Conservation (phyloP, 257 asterid species). For the Galeopsis tetrahit region DNA sequence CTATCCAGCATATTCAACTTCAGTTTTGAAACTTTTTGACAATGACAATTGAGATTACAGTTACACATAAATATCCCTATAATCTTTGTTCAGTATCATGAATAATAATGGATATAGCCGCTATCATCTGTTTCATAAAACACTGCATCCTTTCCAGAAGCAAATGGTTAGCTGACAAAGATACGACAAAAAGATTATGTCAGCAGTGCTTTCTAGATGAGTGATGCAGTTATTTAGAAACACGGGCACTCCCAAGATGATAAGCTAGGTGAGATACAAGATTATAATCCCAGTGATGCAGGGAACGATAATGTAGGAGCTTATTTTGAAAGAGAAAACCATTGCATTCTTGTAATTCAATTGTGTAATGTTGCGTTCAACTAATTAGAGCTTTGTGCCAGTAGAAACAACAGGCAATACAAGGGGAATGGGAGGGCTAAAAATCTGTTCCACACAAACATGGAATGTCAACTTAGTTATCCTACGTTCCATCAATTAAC, state of each 20-base stretch:
- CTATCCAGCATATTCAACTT: not conserved
- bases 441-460: not conserved
- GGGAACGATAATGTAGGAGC: not conserved
- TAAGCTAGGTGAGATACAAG: not conserved
- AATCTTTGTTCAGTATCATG: not conserved
- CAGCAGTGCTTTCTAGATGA: constrained; percentile 4
- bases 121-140: not conserved
- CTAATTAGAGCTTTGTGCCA: not conserved
- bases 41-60: not conserved
- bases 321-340: not conserved
- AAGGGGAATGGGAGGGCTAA: not conserved
- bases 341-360: not conserved
- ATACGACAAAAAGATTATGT: not conserved
- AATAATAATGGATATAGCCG: not conserved
- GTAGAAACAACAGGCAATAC: not conserved
- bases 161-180: not conserved
- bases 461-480: not conserved
- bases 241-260: not conserved
- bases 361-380: not conserved
- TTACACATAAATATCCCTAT: not conserved
- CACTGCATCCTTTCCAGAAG: constrained; percentile 6
- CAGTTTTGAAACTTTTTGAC: not conserved
- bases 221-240: not conserved
- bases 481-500: not conserved
- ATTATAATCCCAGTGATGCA: not conserved